Evolutionary conservation across 2,329 filamentous ascomycete genomes (phyloP).

Genomic region (Stachybotrys chlorohalonatus): DNA sequence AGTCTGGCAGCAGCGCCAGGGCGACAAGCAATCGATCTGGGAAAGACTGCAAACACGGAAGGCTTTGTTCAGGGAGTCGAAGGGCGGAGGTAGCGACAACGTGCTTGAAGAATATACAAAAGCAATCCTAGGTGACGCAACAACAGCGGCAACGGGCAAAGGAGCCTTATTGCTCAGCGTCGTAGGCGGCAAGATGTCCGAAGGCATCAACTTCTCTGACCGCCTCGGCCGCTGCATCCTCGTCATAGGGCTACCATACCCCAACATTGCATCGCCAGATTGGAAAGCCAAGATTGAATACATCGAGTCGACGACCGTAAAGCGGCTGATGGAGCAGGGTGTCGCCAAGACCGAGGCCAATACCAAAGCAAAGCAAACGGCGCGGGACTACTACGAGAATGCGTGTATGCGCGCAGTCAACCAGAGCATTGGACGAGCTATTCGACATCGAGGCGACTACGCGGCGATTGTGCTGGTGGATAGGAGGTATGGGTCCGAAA

Average conservation of each 20-base stretch:
- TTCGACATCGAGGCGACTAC: slow-evolving; percentile 81
- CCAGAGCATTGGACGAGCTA: slow-evolving; percentile 88
- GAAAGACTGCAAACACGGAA: slow-evolving; percentile 50
- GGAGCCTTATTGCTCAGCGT: slow-evolving; percentile 83
- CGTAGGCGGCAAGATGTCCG: slow-evolving; percentile 87
- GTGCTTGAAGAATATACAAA: slow-evolving; percentile 64
- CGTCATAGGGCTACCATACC: slow-evolving; percentile 87
- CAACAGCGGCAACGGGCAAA: slow-evolving; percentile 14
- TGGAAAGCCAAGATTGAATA: slow-evolving; percentile 92
- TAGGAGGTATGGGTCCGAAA: slow-evolving; percentile 61
- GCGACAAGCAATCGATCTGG: slow-evolving; percentile 40
- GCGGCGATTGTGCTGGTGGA: slow-evolving; percentile 85
- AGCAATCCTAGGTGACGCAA: slow-evolving; percentile 48
- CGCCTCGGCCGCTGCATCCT: slow-evolving; percentile 79
- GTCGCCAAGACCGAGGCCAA: slow-evolving; percentile 15
- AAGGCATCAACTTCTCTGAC: slow-evolving; percentile 98
- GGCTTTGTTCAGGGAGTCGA: slow-evolving; percentile 49
- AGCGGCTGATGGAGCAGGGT: slow-evolving; percentile 20
- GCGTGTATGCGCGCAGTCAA: slow-evolving; percentile 95
- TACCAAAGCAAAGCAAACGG: slow-evolving; percentile 41
- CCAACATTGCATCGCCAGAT: slow-evolving; percentile 79
- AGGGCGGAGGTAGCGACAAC: slow-evolving; percentile 52
- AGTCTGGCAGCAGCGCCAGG: slow-evolving; percentile 43
- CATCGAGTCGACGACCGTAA: slow-evolving; percentile 54
- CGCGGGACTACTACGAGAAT: slow-evolving; percentile 83